These are phyloP conservation scores for Backusella macrospora DNA, from an alignment of 192 early-diverging fungal species.

Conservation along the genomic window DNA sequence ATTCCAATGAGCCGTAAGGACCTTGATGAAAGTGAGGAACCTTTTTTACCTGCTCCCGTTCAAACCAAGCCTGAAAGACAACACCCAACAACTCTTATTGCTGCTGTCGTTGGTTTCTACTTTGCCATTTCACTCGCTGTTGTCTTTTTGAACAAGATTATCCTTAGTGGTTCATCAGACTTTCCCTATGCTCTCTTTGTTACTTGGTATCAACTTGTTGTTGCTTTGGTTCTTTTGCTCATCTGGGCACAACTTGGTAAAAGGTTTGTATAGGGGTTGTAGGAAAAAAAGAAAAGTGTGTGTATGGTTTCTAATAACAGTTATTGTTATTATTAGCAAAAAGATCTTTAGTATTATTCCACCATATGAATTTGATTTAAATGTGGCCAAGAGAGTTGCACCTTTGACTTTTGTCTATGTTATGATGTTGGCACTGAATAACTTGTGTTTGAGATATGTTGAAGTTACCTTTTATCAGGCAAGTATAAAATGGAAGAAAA, in stretches of 20 bases:
- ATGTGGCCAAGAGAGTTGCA: constrained; percentile 53
- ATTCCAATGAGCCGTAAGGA: constrained; percentile 40
- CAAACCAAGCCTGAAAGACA: constrained; percentile 26
- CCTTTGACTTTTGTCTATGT: constrained; percentile 68
- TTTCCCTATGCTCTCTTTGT: constrained; percentile 71
- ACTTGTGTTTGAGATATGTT: constrained; percentile 64
- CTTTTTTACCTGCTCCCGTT: constrained; percentile 48
- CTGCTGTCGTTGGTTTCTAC: constrained; percentile 61
- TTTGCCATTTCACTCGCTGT: constrained; percentile 64
- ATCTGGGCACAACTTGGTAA: constrained; percentile 57
- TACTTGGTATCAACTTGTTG: constrained; percentile 66
- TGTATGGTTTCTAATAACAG: background rate
- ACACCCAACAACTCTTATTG: constrained; percentile 45
- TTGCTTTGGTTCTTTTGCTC: constrained; percentile 56
- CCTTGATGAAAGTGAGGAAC: constrained; percentile 38
- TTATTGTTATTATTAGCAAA: constrained; percentile 32
- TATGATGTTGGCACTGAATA: constrained; percentile 68
- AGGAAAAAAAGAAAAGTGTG: background rate
- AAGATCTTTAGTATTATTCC: constrained; percentile 60
- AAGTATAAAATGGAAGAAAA: background rate
- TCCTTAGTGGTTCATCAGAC: constrained; percentile 57
- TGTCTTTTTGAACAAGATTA: constrained; percentile 71
- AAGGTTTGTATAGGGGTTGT: constrained; percentile 42
- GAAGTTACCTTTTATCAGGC: constrained; percentile 73
- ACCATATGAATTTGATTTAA: constrained; percentile 61